Evolutionary conservation across 345 rosid species (phyloP), one percentile per base, ranked within the genome.

Genomic region (Populus ilicifolia): DNA sequence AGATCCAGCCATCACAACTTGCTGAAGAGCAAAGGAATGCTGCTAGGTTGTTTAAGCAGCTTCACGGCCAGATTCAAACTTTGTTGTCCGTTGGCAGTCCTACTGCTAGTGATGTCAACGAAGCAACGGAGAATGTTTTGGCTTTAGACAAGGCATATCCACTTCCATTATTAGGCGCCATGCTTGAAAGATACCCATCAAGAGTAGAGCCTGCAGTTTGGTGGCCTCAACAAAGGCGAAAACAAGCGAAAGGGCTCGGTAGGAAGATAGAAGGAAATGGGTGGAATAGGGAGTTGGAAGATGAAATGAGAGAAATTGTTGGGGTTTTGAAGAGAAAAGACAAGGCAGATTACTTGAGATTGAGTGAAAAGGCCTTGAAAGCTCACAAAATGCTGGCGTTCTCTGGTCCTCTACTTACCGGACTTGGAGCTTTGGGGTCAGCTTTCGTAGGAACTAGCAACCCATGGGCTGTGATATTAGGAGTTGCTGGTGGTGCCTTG

Each of bases 11-110:
- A n/a, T 89, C 94, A 13, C 91, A 90, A 36, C 81, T 90, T 3
- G 89, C 87, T 0, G 92, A 89, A 71, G 91, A 90, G 77, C 92
- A 86, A 63, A 85, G 91, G 71, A 89, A 84, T 43, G 91, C 91
- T 0, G 54, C 84, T 1, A 85, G 90, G 61, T 62, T 89, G 71
- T 89, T 88, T 77, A 87, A 83, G 79, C 86, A 86, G 80, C 85
- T 88, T 23, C 85, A 76, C 4, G 52, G n/a, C 17, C 84, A 89
- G 70, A 77, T 86, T 68, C 71, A 76, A 23, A 80, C 84, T 9
- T n/a, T 54, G 48, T 65, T 86, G 25, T 44, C 82, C n/a, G n/a
- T 78, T 20, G 78, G 85, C 13, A 66, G 72, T 21, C 87, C 85
- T 1, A 79, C 82, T 2, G 14, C 13, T 10, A 43, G 59, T 1